Conservation (phyloP, 331 rosid genomes). For the Rosa hybrid region DNA sequence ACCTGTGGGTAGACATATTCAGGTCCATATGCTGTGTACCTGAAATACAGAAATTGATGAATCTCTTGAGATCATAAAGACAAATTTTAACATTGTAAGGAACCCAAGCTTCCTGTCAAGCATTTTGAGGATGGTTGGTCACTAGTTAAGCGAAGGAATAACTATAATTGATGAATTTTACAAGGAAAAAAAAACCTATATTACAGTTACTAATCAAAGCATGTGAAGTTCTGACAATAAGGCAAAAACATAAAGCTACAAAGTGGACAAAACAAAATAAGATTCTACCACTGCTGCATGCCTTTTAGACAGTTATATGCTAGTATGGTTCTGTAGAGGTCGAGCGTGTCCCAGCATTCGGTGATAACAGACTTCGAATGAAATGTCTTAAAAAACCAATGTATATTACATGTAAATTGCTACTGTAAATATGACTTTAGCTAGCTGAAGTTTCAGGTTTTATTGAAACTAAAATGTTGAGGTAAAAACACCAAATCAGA, state of each 20-base stretch:
- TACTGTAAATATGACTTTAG: not conserved
- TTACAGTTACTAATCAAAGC: not conserved
- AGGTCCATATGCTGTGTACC: constrained; percentile 34
- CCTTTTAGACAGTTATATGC: not conserved
- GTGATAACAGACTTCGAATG: not conserved
- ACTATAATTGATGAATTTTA: not conserved
- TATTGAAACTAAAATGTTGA: not conserved
- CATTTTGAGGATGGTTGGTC: not conserved
- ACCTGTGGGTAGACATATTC: constrained; percentile 36
- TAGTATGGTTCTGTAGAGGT: not conserved
- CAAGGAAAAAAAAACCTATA: not conserved
- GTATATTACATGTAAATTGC: not conserved
- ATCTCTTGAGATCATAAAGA: constrained; percentile 5
- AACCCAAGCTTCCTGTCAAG: not conserved
- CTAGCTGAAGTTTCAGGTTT: not conserved
- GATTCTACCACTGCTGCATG: not conserved
- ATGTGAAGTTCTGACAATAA: not conserved
- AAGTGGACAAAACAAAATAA: not conserved
- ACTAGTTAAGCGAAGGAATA: not conserved
- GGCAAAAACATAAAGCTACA: not conserved
- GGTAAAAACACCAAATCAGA: not conserved
- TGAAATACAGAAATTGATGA: constrained; percentile 11
- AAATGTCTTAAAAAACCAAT: not conserved
- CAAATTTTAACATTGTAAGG: not conserved
- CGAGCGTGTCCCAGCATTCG: constrained; percentile 6